Percentiles rank a stretch among this genome's conserved stretches.
These are phyloP conservation scores for Russula sp. DNA, from an alignment of 768 basidiomycete species.

Conservation along the genomic window DNA sequence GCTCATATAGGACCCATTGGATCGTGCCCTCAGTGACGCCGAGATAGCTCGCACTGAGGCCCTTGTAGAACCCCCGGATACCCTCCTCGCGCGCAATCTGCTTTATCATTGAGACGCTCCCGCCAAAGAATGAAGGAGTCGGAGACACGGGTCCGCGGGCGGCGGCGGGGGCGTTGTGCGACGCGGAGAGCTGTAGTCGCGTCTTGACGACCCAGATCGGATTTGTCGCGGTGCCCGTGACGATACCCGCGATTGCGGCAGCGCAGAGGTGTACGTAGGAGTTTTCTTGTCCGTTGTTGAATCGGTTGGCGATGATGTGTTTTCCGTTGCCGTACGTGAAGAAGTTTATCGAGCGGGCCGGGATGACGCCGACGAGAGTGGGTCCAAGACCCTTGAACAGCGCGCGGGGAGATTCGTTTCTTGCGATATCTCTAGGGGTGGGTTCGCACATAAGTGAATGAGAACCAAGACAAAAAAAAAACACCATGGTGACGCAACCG, in stretches of 20 bases:
- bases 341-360: constrained; percentile 96
- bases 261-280: constrained; percentile 79
- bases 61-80: constrained; percentile 86
- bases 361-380: constrained; percentile 89
- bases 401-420: constrained; percentile 80
- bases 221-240: constrained; percentile 88
- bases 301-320: constrained; percentile 74
- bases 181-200: constrained; percentile 70
- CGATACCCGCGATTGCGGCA: constrained; percentile 80
- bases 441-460: not conserved
- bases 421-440: constrained; percentile 71
- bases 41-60: constrained; percentile 88
- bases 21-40: constrained; percentile 96
- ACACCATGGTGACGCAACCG: constrained; percentile 43
- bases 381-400: constrained; percentile 94
- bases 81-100: constrained; percentile 80
- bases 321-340: constrained; percentile 98
- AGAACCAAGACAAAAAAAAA: not conserved
- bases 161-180: constrained; percentile 7
- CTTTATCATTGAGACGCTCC: constrained; percentile 56
- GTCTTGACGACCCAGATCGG: constrained; percentile 99
- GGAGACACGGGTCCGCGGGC: not conserved
- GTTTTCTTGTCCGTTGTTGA: constrained; percentile 78
- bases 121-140: constrained; percentile 37
- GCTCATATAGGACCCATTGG: constrained; percentile 96